Base-by-base conservation (phyloP, 352 stramenopile species). In the Phytophthora tentaculata region DNA sequence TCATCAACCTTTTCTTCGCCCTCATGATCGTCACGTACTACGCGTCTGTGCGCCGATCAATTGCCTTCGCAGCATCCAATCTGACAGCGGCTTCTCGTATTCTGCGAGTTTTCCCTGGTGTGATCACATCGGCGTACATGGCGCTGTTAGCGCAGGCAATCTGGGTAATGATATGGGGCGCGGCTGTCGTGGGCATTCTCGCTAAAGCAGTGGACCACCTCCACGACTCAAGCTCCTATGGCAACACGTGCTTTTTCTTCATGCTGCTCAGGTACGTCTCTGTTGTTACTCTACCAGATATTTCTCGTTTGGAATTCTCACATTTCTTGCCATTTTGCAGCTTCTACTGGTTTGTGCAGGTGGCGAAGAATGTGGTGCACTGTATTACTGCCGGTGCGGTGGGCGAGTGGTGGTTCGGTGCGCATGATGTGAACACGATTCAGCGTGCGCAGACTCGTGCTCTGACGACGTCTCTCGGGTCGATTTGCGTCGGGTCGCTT, bases 281-380 rank as follows among this genome's bases (percentile, higher is more conserved):
- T 20, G 28, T 0, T 55, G 7, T 39, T 45, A 17, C 24, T 9
- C 5, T 47, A 28, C 23, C 2, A 57, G 4, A 22, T 1, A 19
- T 61, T 28, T 52, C 12, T 17, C 54, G n/a, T n/a, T n/a, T n/a
- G n/a, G n/a, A n/a, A n/a, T n/a, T 14, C 54, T 32, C 44, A 58
- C 17, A 50, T 24, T 51, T 13, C 13, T 44, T 56, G 14, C 1
- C 29, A 19, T 35, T 14, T 56, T 39, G 16, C 52, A 96, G 88
- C 64, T 81, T 94, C 47, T 92, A 81, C 71, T 96, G 89, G 89
- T 90, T 92, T 55, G 79, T 95, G 47, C 84, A 96, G 61, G 89
- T 96, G 9, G 73, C 80, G 12, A 90, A 89, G 73, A 96, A 94
- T 64, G 75, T 94, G 23, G 87, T 96, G n/a, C 89, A 96, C 63